phyloP scores from a whole-genome alignment of 2,329 filamentous ascomycete genomes.

The Nemania abortiva region DNA sequence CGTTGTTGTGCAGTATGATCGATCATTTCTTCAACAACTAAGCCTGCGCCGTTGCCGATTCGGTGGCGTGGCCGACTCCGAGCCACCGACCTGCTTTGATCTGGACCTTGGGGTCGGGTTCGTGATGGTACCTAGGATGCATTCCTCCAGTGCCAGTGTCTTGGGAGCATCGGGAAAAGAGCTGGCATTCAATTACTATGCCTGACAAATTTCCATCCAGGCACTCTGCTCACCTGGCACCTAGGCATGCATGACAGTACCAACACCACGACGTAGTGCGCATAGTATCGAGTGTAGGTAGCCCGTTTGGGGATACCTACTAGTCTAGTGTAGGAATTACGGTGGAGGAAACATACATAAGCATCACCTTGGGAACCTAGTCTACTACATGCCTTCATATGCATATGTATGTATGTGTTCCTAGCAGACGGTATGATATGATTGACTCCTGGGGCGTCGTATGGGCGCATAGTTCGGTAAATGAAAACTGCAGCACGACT shows the following conservation, averaged over 20 bases:
- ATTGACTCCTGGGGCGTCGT: conserved; percentile 16
- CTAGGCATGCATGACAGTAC: conserved; percentile 17
- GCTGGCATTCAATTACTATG: conserved; percentile 16
- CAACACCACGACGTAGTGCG: not conserved
- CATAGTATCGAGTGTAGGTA: not conserved
- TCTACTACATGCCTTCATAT: not conserved
- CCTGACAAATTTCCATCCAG: conserved; percentile 27
- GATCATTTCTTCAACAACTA: conserved; percentile 22
- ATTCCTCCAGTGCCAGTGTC: conserved; percentile 22
- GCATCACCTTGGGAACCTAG: conserved; percentile 12
- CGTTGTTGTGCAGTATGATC: conserved; percentile 34
- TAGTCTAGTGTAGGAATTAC: conserved; percentile 6
- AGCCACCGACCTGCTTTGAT: not conserved
- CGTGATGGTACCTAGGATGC: conserved; percentile 12
- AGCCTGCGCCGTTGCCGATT: conserved; percentile 12
- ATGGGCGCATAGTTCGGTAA: conserved; percentile 21
- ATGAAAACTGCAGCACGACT: conserved; percentile 26
- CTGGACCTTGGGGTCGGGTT: not conserved
- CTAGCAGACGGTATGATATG: not conserved
- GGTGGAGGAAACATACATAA: conserved; percentile 17
- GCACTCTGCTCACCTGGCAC: not conserved
- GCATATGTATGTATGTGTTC: too few relatives aligned
- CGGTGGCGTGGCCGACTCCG: conserved; percentile 10
- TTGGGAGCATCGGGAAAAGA: conserved; percentile 17
- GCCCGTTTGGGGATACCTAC: not conserved